Percentiles rank a stretch among this genome's conserved stretches.
Evolutionary conservation across 2,329 filamentous ascomycete genomes (phyloP).

Genomic region (Arthrobotrys megalospora): DNA sequence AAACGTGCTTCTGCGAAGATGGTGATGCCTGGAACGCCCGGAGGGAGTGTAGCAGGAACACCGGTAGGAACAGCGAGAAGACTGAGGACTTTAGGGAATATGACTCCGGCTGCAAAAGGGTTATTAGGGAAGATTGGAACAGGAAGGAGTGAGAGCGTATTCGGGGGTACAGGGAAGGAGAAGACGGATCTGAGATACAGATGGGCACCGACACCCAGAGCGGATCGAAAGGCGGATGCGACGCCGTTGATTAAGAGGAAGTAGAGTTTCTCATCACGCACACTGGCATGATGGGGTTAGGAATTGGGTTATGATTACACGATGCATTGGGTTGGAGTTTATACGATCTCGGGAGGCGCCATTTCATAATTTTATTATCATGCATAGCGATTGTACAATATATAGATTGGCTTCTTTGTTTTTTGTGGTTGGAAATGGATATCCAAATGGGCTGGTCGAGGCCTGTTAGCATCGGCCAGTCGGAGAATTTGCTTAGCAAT

Average conservation of each 20-base stretch:
- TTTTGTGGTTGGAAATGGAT: conserved; percentile 1
- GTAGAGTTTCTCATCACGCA: neutral
- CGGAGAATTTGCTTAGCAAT: conserved; percentile 42
- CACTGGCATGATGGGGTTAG: neutral
- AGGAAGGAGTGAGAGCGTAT: conserved; percentile 48
- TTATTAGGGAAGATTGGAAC: conserved; percentile 75
- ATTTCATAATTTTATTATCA: conserved; percentile 7
- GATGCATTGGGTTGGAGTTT: conserved; percentile 29
- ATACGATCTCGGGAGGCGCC: neutral
- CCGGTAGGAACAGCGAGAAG: conserved; percentile 73
- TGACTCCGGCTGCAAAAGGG: conserved; percentile 82
- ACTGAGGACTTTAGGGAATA: conserved; percentile 65
- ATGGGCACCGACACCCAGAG: conserved; percentile 63
- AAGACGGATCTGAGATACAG: conserved; percentile 51
- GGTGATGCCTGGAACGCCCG: conserved; percentile 71
- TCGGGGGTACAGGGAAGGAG: conserved; percentile 49
- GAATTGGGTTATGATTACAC: conserved; percentile 1
- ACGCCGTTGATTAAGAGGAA: conserved; percentile 54
- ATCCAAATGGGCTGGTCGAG: conserved; percentile 6
- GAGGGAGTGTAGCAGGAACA: conserved; percentile 71
- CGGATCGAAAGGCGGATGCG: conserved; percentile 49
- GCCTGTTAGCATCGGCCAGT: conserved; percentile 12
- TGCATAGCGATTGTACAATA: conserved; percentile 31
- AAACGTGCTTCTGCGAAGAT: conserved; percentile 76
- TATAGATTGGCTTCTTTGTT: neutral